A percentile compares a stretch with the other conserved stretches of the same genome.
These are phyloP conservation scores for Termitomyces sp. DNA, from an alignment of 768 basidiomycete genomes.

Conservation along the genomic window DNA sequence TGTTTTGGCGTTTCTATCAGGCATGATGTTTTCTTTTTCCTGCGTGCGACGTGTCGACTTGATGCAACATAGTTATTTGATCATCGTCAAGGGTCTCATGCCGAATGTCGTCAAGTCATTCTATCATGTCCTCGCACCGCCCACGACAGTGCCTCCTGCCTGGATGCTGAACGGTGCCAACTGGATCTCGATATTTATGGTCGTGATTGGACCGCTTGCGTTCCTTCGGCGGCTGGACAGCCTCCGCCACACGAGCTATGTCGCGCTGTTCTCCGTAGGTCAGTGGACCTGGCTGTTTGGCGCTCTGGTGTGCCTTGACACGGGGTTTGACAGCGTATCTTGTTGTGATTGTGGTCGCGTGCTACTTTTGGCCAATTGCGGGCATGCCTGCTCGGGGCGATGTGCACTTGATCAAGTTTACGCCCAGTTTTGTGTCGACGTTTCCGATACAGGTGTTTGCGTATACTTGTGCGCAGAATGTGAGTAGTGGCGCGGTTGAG, in stretches of 20 bases:
- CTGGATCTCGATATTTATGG: slow-evolving; percentile 81
- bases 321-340: slow-evolving; percentile 58
- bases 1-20: slow-evolving; percentile 96
- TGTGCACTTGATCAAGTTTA: slow-evolving; percentile 66
- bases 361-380: slow-evolving; percentile 71
- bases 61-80: slow-evolving; percentile 62
- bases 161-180: slow-evolving; percentile 75
- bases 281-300: slow-evolving; percentile 23
- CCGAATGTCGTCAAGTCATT: slow-evolving; percentile 84
- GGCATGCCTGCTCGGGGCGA: slow-evolving; percentile 62
- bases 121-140: slow-evolving; percentile 71
- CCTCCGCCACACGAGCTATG: slow-evolving; percentile 85
- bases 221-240: slow-evolving; percentile 84
- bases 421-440: slow-evolving; percentile 71
- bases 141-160: slow-evolving; percentile 57
- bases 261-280: slow-evolving; percentile 89
- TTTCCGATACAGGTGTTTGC: slow-evolving; percentile 95
- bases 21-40: slow-evolving; percentile 30
- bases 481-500: slow-evolving; percentile 27
- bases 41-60: not conserved
- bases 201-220: slow-evolving; percentile 70
- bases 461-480: slow-evolving; percentile 91
- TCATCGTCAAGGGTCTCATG: slow-evolving; percentile 90
- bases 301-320: not conserved
- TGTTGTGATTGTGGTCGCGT: slow-evolving; percentile 71